Conservation (phyloP, 352 stramenopile species). For the Phytophthora pisi region DNA sequence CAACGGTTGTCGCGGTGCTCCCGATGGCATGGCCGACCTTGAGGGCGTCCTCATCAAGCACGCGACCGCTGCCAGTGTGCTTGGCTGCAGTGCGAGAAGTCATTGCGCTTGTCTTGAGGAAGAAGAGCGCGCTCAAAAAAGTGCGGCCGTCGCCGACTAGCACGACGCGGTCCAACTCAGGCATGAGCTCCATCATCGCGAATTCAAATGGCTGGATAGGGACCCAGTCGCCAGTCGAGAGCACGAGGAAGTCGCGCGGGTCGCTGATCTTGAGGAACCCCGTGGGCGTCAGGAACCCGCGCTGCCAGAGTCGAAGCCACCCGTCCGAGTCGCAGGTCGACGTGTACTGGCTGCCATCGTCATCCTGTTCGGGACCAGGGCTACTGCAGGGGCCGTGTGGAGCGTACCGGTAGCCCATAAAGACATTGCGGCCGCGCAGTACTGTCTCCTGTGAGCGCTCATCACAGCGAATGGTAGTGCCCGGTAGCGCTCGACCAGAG, state of each 20-base stretch:
- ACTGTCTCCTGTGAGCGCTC: conserved; percentile 69
- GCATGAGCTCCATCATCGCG: conserved; percentile 48
- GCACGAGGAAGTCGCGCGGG: conserved; percentile 71
- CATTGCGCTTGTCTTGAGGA: conserved; percentile 61
- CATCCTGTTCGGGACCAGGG: conserved; percentile 8
- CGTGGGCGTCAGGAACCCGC: conserved; percentile 67
- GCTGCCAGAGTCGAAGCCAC: conserved; percentile 63
- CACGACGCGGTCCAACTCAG: conserved; percentile 70
- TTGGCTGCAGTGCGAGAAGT: conserved; percentile 24
- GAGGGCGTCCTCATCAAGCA: conserved; percentile 58
- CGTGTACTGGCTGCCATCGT: conserved; percentile 22
- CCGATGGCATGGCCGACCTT: conserved; percentile 41
- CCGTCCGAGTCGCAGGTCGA: conserved; percentile 38
- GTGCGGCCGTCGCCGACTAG: conserved; percentile 70
- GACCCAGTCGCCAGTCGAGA: conserved; percentile 78
- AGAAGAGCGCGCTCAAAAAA: conserved; percentile 80
- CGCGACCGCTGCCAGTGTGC: conserved; percentile 14
- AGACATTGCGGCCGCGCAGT: conserved; percentile 73
- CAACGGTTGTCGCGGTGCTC: conserved; percentile 54
- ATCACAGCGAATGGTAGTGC: conserved; percentile 67
- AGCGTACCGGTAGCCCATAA: conserved; percentile 61
- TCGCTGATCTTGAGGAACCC: conserved; percentile 80
- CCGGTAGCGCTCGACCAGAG: conserved; percentile 58
- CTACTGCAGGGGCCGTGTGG: conserved; percentile 7
- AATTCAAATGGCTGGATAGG: conserved; percentile 68